These are phyloP conservation scores for Voacanga thouarsii DNA, from an alignment of 257 asterid genomes.

Conservation along the genomic window DNA sequence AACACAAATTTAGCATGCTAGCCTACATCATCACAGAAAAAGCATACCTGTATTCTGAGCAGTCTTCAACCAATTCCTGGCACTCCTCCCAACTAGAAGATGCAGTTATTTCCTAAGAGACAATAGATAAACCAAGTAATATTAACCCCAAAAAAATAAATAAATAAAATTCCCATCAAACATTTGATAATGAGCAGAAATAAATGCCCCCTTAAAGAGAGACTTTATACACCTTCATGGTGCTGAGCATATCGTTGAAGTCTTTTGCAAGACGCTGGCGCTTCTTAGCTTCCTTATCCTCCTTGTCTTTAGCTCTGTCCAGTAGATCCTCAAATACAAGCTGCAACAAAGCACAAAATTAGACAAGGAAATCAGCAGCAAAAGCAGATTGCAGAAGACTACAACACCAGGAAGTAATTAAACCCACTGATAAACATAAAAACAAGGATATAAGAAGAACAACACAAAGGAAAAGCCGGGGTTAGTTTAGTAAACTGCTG, in stretches of 20 bases:
- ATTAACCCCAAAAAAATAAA: not conserved
- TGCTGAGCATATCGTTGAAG: slow-evolving; percentile 69
- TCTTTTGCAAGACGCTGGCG: slow-evolving; percentile 84
- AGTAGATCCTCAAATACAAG: slow-evolving; percentile 79
- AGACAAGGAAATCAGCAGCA: slow-evolving; percentile 4
- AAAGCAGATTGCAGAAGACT: not conserved
- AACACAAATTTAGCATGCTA: slow-evolving; percentile 2
- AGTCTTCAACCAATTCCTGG: slow-evolving; percentile 70
- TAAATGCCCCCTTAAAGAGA: slow-evolving; percentile 14
- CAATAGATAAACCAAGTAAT: not conserved
- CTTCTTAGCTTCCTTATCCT: slow-evolving; percentile 92
- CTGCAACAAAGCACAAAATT: slow-evolving; percentile 35
- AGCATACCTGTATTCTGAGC: slow-evolving; percentile 79
- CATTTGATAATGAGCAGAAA: not conserved
- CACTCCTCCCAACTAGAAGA: slow-evolving; percentile 86
- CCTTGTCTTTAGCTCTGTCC: slow-evolving; percentile 94
- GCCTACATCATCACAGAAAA: slow-evolving; percentile 19
- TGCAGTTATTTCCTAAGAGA: slow-evolving; percentile 62
- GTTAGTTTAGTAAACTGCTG: not conserved
- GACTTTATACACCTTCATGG: slow-evolving; percentile 55
- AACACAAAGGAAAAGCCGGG: not conserved
- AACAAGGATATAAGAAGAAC: not conserved
- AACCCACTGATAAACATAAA: not conserved
- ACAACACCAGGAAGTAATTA: not conserved
- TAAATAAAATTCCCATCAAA: not conserved